A percentile compares a stretch with the other conserved stretches of the same genome.
These are phyloP conservation scores for Boehmeria nivea DNA, from an alignment of 306 rosid species.

Conservation along the genomic window DNA sequence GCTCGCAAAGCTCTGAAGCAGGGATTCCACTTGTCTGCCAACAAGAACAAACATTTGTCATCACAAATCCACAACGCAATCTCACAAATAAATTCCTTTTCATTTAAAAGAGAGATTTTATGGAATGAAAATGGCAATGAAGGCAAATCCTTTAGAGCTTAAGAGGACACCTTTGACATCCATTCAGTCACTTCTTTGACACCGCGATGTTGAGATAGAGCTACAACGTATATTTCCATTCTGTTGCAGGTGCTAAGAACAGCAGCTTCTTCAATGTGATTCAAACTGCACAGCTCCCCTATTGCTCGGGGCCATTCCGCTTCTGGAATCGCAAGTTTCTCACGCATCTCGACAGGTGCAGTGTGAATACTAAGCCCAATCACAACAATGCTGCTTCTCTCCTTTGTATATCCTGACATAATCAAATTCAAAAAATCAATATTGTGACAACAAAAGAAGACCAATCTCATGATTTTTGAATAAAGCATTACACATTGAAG, in stretches of 20 bases:
- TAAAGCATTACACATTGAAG: neutral
- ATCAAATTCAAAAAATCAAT: constrained; percentile 4
- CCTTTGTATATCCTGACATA: constrained; percentile 84
- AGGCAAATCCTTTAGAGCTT: neutral
- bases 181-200: constrained; percentile 97
- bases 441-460: neutral
- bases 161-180: constrained; percentile 79
- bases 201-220: constrained; percentile 95
- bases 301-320: constrained; percentile 99
- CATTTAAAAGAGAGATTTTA: too few relatives aligned
- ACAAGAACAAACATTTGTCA: constrained; percentile 6
- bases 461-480: neutral
- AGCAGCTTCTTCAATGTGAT: constrained; percentile 98
- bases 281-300: constrained; percentile 78
- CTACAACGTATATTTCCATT: constrained; percentile 98
- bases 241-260: constrained; percentile 97
- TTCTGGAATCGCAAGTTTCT: constrained; percentile 94
- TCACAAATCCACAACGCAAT: too few relatives aligned
- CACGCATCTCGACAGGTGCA: constrained; percentile 96
- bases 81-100: too few relatives aligned
- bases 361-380: constrained; percentile 97
- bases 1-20: constrained; percentile 73
- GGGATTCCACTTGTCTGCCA: constrained; percentile 91
- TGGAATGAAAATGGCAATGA: too few relatives aligned
- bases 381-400: constrained; percentile 88